Evolutionary conservation across 1,284 basidiomycete genomes (phyloP).

Genomic region (Rhizoctonia solani): DNA sequence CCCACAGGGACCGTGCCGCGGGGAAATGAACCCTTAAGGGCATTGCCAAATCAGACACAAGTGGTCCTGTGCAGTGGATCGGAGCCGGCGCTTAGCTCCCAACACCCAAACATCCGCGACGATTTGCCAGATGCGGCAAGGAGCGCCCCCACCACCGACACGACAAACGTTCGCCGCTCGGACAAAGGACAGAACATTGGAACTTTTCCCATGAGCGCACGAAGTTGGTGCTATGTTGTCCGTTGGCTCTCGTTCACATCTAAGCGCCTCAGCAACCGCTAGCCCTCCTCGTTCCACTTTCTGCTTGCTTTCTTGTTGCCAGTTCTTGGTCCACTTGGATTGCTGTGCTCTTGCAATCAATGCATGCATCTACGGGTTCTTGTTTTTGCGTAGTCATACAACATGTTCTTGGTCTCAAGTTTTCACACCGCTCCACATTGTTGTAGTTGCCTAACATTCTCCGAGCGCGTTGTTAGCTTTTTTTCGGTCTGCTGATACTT

Average conservation of each 20-base stretch:
- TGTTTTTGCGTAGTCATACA: constrained; percentile 14
- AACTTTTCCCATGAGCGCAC: constrained; percentile 30
- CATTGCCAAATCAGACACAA: constrained; percentile 19
- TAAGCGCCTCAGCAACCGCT: background rate
- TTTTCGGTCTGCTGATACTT: constrained; percentile 34
- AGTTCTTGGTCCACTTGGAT: background rate
- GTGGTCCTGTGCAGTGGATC: constrained; percentile 3
- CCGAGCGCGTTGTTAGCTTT: constrained; percentile 30
- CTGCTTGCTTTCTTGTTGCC: constrained; percentile 28
- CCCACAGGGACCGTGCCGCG: constrained; percentile 23
- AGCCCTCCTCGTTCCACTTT: background rate
- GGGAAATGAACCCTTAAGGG: constrained; percentile 16
- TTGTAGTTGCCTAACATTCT: background rate
- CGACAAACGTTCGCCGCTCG: constrained; percentile 26
- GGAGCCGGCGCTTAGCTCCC: constrained; percentile 9
- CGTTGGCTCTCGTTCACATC: constrained; percentile 3
- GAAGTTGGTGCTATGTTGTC: constrained; percentile 20
- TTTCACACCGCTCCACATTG: constrained; percentile 32
- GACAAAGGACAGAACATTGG: constrained; percentile 35
- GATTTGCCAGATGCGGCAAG: constrained; percentile 35
- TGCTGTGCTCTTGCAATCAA: constrained; percentile 12
- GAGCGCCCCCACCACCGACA: constrained; percentile 28
- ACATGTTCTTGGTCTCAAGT: background rate
- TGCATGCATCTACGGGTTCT: constrained; percentile 31
- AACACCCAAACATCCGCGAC: constrained; percentile 29